A percentile compares a stretch with the other conserved stretches of the same genome.
Evolutionary conservation across 2,329 filamentous ascomycete species (phyloP).

Genomic region (Pseudonectria buxi): DNA sequence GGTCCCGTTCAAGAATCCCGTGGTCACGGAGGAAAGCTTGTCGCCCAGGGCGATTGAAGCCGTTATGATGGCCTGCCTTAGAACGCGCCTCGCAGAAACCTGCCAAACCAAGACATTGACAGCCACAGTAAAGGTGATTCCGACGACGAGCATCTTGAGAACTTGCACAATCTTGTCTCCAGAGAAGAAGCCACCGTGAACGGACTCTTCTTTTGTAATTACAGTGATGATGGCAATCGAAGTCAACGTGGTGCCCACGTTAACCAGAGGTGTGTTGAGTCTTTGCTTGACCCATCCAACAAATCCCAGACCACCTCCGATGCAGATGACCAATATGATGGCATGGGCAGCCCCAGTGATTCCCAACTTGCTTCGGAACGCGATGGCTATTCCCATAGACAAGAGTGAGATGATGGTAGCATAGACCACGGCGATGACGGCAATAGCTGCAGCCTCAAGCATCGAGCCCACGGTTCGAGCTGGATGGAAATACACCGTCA

Average conservation of each 20-base stretch:
- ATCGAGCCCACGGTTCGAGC: constrained; percentile 81
- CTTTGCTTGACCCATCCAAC: constrained; percentile 82
- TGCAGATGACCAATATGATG: constrained; percentile 74
- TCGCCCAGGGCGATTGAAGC: constrained; percentile 71
- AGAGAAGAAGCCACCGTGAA: constrained; percentile 76
- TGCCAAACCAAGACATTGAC: constrained; percentile 76
- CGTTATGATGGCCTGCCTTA: constrained; percentile 66
- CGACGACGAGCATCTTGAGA: constrained; percentile 76
- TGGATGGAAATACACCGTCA: constrained; percentile 93
- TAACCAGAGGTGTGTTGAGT: constrained; percentile 71
- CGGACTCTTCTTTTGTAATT: constrained; percentile 82
- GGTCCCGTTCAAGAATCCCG: constrained; percentile 74
- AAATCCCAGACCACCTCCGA: constrained; percentile 79
- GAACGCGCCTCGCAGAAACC: constrained; percentile 64
- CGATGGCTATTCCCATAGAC: constrained; percentile 82
- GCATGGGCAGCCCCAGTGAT: constrained; percentile 67
- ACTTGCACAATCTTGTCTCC: constrained; percentile 76
- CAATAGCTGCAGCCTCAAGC: constrained; percentile 75
- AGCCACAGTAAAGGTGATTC: constrained; percentile 61
- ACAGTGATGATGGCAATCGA: constrained; percentile 86
- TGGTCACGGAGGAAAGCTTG: constrained; percentile 74
- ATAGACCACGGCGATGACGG: constrained; percentile 71
- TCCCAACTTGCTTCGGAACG: constrained; percentile 63
- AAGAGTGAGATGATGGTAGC: constrained; percentile 61
- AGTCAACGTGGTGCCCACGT: constrained; percentile 77